These are phyloP conservation scores for Mycena pura DNA, from an alignment of 768 basidiomycete species.

Conservation along the genomic window DNA sequence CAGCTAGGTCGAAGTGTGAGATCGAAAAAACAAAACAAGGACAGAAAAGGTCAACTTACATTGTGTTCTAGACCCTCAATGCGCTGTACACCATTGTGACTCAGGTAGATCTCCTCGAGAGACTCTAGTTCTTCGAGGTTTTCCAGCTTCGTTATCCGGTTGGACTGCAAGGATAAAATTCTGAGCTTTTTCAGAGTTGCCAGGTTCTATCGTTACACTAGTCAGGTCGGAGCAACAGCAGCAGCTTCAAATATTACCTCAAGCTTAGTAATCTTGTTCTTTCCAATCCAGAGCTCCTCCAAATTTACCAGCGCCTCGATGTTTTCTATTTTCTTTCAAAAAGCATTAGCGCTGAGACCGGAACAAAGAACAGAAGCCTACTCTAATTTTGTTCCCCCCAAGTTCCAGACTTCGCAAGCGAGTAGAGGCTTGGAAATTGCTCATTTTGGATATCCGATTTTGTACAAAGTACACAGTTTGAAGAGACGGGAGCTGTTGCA, in stretches of 20 bases:
- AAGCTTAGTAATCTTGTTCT: constrained; percentile 93
- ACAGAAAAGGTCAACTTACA: constrained; percentile 54
- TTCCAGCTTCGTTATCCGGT: constrained; percentile 89
- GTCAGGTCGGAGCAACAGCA: not conserved
- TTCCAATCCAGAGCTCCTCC: constrained; percentile 95
- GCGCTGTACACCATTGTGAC: constrained; percentile 87
- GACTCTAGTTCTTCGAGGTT: constrained; percentile 72
- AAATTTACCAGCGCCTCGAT: constrained; percentile 81
- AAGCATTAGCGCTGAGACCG: not conserved
- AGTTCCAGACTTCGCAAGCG: constrained; percentile 86
- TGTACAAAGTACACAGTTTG: constrained; percentile 93
- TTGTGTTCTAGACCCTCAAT: constrained; percentile 89
- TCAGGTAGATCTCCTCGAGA: constrained; percentile 91
- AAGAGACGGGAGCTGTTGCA: constrained; percentile 65
- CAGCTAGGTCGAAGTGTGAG: constrained; percentile 36
- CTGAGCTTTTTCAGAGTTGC: constrained; percentile 71
- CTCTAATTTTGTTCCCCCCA: constrained; percentile 92
- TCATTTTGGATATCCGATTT: constrained; percentile 88
- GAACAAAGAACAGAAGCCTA: constrained; percentile 43
- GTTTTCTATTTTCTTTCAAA: constrained; percentile 89
- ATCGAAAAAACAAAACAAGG: not conserved
- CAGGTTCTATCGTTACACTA: constrained; percentile 61
- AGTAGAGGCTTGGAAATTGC: constrained; percentile 59
- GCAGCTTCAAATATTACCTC: constrained; percentile 57
- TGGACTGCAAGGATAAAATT: constrained; percentile 92